Conservation (phyloP, 2,329 filamentous ascomycete species). For the Penicillium sp. region DNA sequence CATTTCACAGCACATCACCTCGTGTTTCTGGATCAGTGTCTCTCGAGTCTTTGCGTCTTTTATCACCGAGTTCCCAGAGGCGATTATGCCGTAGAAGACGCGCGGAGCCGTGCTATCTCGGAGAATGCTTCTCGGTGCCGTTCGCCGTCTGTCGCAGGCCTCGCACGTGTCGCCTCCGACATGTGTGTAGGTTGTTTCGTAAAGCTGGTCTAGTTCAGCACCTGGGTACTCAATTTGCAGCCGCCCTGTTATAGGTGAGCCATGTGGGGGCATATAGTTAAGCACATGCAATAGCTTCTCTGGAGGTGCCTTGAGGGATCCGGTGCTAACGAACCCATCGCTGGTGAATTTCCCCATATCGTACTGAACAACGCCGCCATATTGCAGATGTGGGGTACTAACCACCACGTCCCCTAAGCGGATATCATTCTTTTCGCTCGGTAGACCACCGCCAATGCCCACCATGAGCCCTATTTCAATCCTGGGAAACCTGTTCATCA, state of each 20-base stretch:
- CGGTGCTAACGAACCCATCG: conserved; percentile 15
- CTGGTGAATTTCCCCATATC: conserved; percentile 27
- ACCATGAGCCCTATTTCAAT: conserved; percentile 31
- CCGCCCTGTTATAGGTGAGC: not conserved
- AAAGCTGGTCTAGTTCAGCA: not conserved
- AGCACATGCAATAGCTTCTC: not conserved
- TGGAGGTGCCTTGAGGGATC: not conserved
- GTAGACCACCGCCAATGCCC: conserved; percentile 33
- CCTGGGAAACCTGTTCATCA: conserved; percentile 30
- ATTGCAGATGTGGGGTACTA: conserved; percentile 20
- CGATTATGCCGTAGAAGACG: conserved; percentile 4
- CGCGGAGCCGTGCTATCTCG: not conserved
- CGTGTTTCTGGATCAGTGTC: not conserved
- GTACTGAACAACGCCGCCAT: conserved; percentile 35
- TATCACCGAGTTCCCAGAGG: not conserved
- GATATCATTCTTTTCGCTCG: conserved; percentile 20
- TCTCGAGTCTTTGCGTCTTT: not conserved
- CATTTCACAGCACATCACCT: not conserved
- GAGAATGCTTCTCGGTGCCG: not conserved
- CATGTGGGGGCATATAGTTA: not conserved
- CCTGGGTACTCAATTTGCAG: not conserved
- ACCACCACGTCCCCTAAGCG: conserved; percentile 32
- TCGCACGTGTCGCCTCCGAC: not conserved
- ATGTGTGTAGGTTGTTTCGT: not conserved
- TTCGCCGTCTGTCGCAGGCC: not conserved